Percentiles rank a stretch among this genome's conserved stretches.
Conservation (phyloP, 345 rosid species). For the Citrus maxima region DNA sequence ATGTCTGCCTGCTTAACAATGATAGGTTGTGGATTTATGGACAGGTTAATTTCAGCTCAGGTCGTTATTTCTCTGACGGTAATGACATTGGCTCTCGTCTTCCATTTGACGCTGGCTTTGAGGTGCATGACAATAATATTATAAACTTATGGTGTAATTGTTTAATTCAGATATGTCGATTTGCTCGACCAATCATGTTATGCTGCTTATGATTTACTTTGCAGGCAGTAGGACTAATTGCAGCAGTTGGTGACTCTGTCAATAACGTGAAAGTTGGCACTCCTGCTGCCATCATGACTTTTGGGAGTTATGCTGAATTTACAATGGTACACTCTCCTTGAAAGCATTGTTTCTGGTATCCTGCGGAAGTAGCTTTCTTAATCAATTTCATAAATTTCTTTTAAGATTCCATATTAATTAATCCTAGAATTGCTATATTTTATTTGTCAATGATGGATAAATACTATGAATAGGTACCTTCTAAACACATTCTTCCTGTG, state of each 20-base stretch:
- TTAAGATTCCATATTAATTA: background rate
- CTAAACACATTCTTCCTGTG: slow-evolving; percentile 80
- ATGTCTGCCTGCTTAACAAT: slow-evolving; percentile 5
- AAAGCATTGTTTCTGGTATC: slow-evolving; percentile 4
- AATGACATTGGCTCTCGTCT: slow-evolving; percentile 47
- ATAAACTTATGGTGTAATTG: background rate
- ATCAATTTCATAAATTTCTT: background rate
- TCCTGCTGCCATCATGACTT: slow-evolving; percentile 92
- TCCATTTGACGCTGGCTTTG: slow-evolving; percentile 97
- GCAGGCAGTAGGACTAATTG: slow-evolving; percentile 90
- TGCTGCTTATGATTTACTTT: slow-evolving; percentile 7
- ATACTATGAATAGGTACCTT: slow-evolving; percentile 46
- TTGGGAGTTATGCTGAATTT: slow-evolving; percentile 88
- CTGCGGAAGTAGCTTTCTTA: slow-evolving; percentile 11
- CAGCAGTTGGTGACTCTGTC: slow-evolving; percentile 83
- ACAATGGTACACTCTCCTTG: slow-evolving; percentile 36
- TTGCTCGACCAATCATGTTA: slow-evolving; percentile 7
- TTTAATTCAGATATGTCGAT: slow-evolving; percentile 15
- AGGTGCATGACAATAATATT: slow-evolving; percentile 38
- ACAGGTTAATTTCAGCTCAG: slow-evolving; percentile 97
- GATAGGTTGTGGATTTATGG: slow-evolving; percentile 17
- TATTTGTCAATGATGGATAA: slow-evolving; percentile 3
- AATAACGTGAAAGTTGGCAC: slow-evolving; percentile 69
- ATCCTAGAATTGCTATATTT: background rate
- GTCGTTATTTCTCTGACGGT: slow-evolving; percentile 64